Conservation (phyloP, 176 grass and related monocot genomes). For the Ensete glaucum region DNA sequence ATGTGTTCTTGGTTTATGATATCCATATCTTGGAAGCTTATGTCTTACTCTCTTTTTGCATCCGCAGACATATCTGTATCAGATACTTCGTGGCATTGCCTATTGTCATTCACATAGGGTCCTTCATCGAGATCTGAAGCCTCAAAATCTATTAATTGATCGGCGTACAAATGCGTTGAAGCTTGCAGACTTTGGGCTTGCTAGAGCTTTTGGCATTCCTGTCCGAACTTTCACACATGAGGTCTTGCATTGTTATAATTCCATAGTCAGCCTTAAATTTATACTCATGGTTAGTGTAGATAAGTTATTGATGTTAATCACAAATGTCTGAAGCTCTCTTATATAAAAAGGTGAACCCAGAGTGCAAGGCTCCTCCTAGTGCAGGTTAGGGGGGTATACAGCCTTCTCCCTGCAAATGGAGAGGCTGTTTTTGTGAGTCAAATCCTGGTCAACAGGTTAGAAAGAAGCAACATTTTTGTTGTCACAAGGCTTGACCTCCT, state of each 20-base stretch:
- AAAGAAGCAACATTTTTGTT: too few species aligned
- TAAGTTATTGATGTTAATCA: not conserved
- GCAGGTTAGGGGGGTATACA: too few species aligned
- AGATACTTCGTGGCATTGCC: slow-evolving; percentile 72
- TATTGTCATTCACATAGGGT: slow-evolving; percentile 94
- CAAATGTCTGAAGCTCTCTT: not conserved
- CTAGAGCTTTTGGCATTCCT: slow-evolving; percentile 86
- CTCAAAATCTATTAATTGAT: slow-evolving; percentile 95
- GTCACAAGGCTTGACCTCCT: too few species aligned
- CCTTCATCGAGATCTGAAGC: slow-evolving; percentile 94
- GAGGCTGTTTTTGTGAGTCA: too few species aligned
- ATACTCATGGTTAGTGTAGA: slow-evolving; percentile 10
- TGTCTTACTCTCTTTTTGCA: slow-evolving; percentile 30
- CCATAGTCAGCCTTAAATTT: not conserved
- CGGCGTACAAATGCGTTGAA: slow-evolving; percentile 73
- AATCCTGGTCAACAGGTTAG: too few species aligned
- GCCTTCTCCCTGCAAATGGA: too few species aligned
- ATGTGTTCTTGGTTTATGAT: not conserved
- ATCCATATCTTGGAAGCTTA: slow-evolving; percentile 18
- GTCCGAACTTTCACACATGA: slow-evolving; percentile 95
- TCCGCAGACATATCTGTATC: slow-evolving; percentile 74
- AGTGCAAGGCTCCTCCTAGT: too few species aligned
- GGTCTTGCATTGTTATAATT: slow-evolving; percentile 25
- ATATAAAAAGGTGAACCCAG: too few species aligned
- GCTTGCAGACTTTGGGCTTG: slow-evolving; percentile 94